phyloP scores from a whole-genome alignment of 179 eudicot species.

The Silene vulgaris region DNA sequence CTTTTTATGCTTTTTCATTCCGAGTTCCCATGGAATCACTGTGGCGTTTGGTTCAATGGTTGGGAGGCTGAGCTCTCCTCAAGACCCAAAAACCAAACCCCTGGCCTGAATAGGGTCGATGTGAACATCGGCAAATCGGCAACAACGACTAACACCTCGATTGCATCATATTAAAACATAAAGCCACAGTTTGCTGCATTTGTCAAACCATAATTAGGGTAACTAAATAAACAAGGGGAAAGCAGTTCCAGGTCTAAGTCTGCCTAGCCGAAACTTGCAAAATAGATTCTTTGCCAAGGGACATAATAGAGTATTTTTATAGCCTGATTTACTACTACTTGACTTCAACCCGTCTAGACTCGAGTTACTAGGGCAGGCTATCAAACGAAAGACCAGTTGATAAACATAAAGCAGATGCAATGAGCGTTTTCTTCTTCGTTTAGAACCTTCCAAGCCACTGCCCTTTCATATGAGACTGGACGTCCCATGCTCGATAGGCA shows the following conservation, averaged over 20 bases:
- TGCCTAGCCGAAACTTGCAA: constrained; percentile 21
- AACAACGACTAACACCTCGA: too few relatives aligned
- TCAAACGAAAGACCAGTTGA: constrained; percentile 62
- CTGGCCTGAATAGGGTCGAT: too few relatives aligned
- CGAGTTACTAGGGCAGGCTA: constrained; percentile 4
- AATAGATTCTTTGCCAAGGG: constrained; percentile 20
- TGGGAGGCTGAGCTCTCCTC: too few relatives aligned
- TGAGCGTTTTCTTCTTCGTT: constrained; percentile 79
- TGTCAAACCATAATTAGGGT: neutral
- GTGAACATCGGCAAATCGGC: too few relatives aligned
- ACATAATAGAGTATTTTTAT: constrained; percentile 7
- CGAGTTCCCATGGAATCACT: too few relatives aligned
- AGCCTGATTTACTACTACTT: constrained; percentile 12
- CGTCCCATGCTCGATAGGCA: constrained; percentile 96
- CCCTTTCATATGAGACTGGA: constrained; percentile 80
- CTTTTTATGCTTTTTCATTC: too few relatives aligned
- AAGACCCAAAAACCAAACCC: too few relatives aligned
- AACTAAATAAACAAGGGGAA: constrained; percentile 2
- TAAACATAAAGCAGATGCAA: constrained; percentile 88
- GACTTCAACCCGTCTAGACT: neutral
- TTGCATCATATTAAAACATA: too few relatives aligned
- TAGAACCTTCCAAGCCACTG: constrained; percentile 95
- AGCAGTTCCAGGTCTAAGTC: constrained; percentile 27
- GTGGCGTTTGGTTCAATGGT: too few relatives aligned
- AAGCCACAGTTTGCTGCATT: neutral